Evolutionary conservation across 768 basidiomycete species (phyloP).

Genomic region (Mycena olivaceomarginata): DNA sequence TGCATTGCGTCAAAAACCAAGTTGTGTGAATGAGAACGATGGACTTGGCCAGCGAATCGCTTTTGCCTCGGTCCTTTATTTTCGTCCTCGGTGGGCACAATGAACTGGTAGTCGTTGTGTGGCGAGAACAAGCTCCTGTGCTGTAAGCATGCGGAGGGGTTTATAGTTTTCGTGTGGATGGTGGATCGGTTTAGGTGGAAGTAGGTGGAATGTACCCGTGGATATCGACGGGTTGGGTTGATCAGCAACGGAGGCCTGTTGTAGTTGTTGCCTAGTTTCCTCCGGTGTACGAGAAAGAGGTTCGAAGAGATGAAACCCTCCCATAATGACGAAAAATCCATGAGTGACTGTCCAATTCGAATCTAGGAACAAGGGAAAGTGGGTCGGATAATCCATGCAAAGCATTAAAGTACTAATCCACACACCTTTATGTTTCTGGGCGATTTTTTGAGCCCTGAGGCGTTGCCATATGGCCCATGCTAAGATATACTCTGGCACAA

Average conservation of each 20-base stretch:
- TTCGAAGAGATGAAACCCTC: slow-evolving; percentile 4
- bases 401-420: neutral
- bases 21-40: neutral
- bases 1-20: neutral
- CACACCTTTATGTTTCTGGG: slow-evolving; percentile 2
- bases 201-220: too few relatives aligned
- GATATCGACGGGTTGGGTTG: too few relatives aligned
- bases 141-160: neutral
- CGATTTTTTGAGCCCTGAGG: neutral
- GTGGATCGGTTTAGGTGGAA: neutral
- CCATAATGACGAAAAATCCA: slow-evolving; percentile 11
- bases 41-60: neutral
- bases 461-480: neutral
- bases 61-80: slow-evolving; percentile 2
- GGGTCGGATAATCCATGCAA: neutral
- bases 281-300: neutral
- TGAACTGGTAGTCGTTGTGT: neutral
- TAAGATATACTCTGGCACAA: slow-evolving; percentile 12
- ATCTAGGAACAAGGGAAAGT: neutral
- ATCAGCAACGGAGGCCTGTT: neutral
- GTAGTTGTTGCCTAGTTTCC: neutral
- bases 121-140: neutral
- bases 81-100: neutral
- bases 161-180: neutral
- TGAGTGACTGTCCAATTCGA: neutral